Evolutionary conservation across 768 basidiomycete genomes (phyloP).

Genomic region (Kwoniella botswanensis): DNA sequence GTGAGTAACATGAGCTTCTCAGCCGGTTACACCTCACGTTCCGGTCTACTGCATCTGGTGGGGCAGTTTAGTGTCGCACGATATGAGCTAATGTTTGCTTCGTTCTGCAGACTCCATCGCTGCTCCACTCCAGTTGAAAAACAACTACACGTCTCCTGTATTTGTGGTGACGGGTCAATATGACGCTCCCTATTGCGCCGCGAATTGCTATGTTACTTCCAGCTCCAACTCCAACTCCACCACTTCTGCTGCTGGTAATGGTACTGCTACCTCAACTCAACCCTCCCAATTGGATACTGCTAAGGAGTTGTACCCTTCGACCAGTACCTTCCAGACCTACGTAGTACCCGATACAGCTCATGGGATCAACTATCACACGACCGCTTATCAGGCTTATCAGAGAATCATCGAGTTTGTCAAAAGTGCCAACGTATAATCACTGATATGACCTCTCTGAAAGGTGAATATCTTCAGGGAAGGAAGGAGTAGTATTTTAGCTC

Average conservation of each 20-base stretch:
- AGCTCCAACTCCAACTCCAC: slow-evolving; percentile 4
- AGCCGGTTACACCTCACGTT: not conserved
- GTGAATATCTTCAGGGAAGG: no score
- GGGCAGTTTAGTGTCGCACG: not conserved
- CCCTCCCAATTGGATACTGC: slow-evolving; percentile 44
- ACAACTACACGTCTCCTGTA: slow-evolving; percentile 34
- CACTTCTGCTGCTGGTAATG: not conserved
- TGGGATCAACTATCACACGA: slow-evolving; percentile 47
- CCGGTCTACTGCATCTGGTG: not conserved
- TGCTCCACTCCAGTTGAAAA: slow-evolving; percentile 15
- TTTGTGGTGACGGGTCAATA: slow-evolving; percentile 41
- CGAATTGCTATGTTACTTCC: slow-evolving; percentile 40
- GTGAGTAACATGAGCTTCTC: slow-evolving; percentile 9
- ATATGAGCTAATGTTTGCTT: not conserved
- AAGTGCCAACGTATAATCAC: slow-evolving; percentile 1
- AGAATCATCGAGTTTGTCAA: slow-evolving; percentile 36
- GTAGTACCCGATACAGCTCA: slow-evolving; percentile 42
- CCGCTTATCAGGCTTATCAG: slow-evolving; percentile 42
- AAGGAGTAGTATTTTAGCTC: no score
- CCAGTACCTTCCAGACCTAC: slow-evolving; percentile 35
- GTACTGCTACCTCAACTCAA: not conserved
- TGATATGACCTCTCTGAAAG: no score
- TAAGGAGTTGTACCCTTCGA: slow-evolving; percentile 31
- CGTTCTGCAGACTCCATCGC: slow-evolving; percentile 31
- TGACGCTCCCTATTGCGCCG: slow-evolving; percentile 43